Evolutionary conservation across 129 eudicot species (phyloP).

Genomic region (carrot (Daucus carota)): DH1_v3.0 NC_030387.2:30432001-30432500

Average conservation of each 20-base stretch:
- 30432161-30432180: slow-evolving; percentile 32
- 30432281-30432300: background rate
- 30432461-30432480: slow-evolving; percentile 60
- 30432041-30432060: too few species aligned
- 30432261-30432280: background rate
- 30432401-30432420: slow-evolving; percentile 57
- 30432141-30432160: slow-evolving; percentile 74
- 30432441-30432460: slow-evolving; percentile 74
- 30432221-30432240: slow-evolving; percentile 44
- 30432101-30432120: slow-evolving; percentile 20
- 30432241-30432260: slow-evolving; percentile 56
- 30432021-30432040: too few species aligned
- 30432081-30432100: too few species aligned
- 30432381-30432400: slow-evolving; percentile 53
- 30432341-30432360: slow-evolving; percentile 72
- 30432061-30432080: too few species aligned
- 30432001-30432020: too few species aligned
- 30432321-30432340: slow-evolving; percentile 68
- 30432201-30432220: slow-evolving; percentile 64
- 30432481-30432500: too few species aligned
- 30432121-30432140: slow-evolving; percentile 76
- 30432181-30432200: slow-evolving; percentile 51
- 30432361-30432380: slow-evolving; percentile 60
- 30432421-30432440: slow-evolving; percentile 75
- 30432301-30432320: slow-evolving; percentile 10